These are phyloP conservation scores for Neospermospora avenae DNA, from an alignment of 2,329 filamentous ascomycete genomes.

Conservation along the genomic window DNA sequence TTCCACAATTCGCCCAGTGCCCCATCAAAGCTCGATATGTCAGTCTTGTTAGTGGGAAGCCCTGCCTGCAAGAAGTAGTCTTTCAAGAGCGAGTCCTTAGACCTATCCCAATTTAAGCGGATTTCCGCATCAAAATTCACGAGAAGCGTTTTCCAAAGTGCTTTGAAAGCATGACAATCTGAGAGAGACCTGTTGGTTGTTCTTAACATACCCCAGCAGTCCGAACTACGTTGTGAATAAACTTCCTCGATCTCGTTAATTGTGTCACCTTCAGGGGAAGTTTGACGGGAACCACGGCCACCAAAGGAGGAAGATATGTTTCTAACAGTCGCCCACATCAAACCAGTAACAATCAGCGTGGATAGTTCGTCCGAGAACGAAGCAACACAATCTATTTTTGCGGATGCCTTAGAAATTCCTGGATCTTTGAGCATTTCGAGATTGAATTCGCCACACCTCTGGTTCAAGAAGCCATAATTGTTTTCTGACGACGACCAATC, in stretches of 20 bases:
- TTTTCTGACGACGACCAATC: background rate
- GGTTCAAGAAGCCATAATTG: background rate
- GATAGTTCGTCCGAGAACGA: background rate
- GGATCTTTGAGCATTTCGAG: background rate
- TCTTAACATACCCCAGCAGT: background rate
- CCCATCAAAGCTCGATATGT: too few relatives aligned
- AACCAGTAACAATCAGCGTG: background rate
- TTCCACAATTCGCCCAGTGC: background rate
- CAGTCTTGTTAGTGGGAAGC: background rate
- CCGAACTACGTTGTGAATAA: background rate
- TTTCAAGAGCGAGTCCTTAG: background rate
- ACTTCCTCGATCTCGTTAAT: too few relatives aligned
- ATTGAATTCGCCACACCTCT: background rate
- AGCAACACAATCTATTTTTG: background rate
- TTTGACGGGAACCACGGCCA: background rate
- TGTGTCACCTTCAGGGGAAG: background rate
- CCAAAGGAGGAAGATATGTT: background rate
- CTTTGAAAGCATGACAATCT: background rate
- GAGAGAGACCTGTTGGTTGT: background rate
- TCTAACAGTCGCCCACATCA: background rate
- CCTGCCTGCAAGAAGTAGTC: background rate
- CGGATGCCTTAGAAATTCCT: background rate
- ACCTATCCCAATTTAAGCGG: too few relatives aligned
- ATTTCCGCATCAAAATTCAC: background rate
- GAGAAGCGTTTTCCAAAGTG: background rate